Evolutionary conservation across 192 early-diverging fungal species (phyloP).

Genomic region (Mortierella antarctica): DNA sequence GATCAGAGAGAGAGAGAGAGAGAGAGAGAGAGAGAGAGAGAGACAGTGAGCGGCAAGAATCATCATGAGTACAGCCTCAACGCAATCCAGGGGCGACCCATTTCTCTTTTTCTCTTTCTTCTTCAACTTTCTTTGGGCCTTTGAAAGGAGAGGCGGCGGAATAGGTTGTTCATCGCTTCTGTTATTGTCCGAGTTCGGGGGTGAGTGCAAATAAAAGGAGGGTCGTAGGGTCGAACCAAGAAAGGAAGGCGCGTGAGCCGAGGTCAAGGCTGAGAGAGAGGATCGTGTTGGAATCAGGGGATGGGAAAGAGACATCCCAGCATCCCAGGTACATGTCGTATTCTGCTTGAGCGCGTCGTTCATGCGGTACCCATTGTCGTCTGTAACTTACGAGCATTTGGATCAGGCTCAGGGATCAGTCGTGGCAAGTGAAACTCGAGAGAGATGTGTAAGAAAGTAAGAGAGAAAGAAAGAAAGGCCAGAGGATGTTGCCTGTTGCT

Average conservation of each 20-base stretch:
- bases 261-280: too few species aligned
- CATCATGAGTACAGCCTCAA: not conserved
- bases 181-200: conserved; percentile 2
- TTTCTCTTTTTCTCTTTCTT: too few species aligned
- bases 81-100: not conserved
- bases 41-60: not conserved
- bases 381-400: too few species aligned
- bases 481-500: not conserved
- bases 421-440: not conserved
- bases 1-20: too few species aligned
- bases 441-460: not conserved
- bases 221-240: not conserved
- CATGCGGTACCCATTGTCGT: too few species aligned
- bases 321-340: too few species aligned
- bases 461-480: not conserved
- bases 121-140: too few species aligned
- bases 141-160: not conserved
- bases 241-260: too few species aligned
- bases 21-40: not conserved
- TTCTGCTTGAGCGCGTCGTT: too few species aligned
- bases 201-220: not conserved
- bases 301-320: too few species aligned
- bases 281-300: too few species aligned
- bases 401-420: too few species aligned
- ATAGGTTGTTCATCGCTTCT: not conserved